These are phyloP conservation scores for Kurtzmaniella quercitrusa DNA, from an alignment of 1,139 yeast species.

Conservation along the genomic window DNA sequence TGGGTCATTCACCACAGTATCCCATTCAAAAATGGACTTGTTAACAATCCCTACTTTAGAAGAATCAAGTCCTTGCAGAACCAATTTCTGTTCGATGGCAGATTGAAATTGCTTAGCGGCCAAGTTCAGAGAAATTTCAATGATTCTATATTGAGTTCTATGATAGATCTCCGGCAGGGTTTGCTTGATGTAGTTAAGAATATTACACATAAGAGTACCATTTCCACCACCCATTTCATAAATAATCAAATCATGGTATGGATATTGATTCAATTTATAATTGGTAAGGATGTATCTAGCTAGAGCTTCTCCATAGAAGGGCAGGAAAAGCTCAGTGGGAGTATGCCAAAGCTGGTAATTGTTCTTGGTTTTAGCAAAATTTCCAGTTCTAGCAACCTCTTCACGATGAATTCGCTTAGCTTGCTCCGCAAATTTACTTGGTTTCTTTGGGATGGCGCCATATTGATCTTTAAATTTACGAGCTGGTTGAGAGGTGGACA, in stretches of 20 bases:
- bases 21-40: conserved; percentile 76
- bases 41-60: conserved; percentile 61
- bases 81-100: conserved; percentile 33
- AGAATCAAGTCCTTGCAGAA: conserved; percentile 38
- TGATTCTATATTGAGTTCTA: conserved; percentile 65
- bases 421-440: conserved; percentile 24
- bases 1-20: conserved; percentile 56
- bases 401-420: conserved; percentile 30
- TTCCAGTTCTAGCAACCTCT: conserved; percentile 16
- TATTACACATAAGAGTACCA: conserved; percentile 78
- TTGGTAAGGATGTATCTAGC: conserved; percentile 72
- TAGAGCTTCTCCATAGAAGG: conserved; percentile 79
- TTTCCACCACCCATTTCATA: conserved; percentile 93
- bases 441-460: conserved; percentile 8
- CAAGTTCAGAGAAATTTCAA: conserved; percentile 70
- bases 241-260: conserved; percentile 61
- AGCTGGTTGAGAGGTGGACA: conserved; percentile 7
- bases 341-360: conserved; percentile 83
- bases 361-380: conserved; percentile 22
- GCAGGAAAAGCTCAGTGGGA: conserved; percentile 81
- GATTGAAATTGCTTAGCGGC: conserved; percentile 55
- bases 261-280: conserved; percentile 57
- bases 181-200: conserved; percentile 60
- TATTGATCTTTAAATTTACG: conserved; percentile 10
- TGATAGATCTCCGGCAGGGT: conserved; percentile 70